Evolutionary conservation across 176 grass and related monocot genomes (phyloP).

Genomic region (Tuctoria greenei): DNA sequence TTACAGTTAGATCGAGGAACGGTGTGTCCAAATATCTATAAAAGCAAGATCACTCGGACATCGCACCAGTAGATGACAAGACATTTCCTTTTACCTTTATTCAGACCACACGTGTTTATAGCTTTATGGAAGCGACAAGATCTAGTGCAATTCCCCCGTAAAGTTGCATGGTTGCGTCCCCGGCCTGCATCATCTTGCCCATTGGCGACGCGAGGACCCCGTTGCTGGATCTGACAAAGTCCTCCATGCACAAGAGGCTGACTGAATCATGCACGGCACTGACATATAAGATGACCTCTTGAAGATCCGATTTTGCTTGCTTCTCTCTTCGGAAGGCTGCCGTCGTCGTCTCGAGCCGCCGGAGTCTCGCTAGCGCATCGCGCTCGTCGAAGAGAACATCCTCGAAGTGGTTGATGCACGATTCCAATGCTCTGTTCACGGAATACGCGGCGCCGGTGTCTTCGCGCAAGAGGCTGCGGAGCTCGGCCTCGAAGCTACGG

Average conservation of each 20-base stretch:
- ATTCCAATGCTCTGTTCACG: background rate
- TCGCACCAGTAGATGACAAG: background rate
- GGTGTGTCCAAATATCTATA: background rate
- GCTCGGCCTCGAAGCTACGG: background rate
- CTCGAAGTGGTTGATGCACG: background rate
- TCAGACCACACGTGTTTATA: background rate
- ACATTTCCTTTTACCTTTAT: background rate
- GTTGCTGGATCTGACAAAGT: background rate
- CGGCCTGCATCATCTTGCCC: background rate
- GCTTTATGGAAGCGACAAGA: background rate
- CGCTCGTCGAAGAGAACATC: background rate
- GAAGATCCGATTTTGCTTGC: background rate
- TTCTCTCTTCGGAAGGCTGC: background rate
- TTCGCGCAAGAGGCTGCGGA: background rate
- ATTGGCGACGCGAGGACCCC: background rate
- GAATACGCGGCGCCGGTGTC: background rate
- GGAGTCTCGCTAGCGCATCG: background rate
- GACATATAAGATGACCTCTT: no score
- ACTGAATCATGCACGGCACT: accelerated
- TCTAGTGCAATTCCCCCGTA: background rate
- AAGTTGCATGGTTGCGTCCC: background rate
- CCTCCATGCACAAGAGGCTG: background rate
- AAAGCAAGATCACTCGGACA: background rate
- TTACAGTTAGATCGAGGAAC: background rate
- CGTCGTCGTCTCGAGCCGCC: background rate